phyloP scores from a whole-genome alignment of 1,284 basidiomycete species.

The Cystobasidium sp. region DNA sequence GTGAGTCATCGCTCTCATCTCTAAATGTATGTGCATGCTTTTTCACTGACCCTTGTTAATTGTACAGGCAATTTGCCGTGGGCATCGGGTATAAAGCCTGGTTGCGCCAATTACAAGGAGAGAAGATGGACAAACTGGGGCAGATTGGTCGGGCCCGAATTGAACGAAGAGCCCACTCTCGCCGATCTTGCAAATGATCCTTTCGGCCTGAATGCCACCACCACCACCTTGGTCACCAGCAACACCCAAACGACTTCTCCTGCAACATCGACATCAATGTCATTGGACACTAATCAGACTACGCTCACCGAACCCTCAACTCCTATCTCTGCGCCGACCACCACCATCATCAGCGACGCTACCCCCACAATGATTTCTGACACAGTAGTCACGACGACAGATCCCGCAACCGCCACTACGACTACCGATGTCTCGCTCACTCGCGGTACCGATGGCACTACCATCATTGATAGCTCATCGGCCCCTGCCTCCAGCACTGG shows the following conservation, averaged over 20 bases:
- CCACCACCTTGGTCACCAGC: slow-evolving; percentile 7
- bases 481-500: background rate
- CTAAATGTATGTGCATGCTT: background rate
- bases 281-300: slow-evolving; percentile 28
- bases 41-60: background rate
- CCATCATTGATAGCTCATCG: background rate
- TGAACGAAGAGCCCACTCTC: slow-evolving; percentile 26
- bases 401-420: background rate
- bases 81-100: slow-evolving; percentile 19
- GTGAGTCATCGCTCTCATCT: background rate
- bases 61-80: slow-evolving; percentile 32
- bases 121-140: slow-evolving; percentile 15
- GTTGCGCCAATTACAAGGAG: slow-evolving; percentile 22
- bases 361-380: slow-evolving; percentile 2
- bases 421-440: slow-evolving; percentile 6
- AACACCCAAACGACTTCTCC: background rate
- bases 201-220: slow-evolving; percentile 5
- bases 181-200: slow-evolving; percentile 35
- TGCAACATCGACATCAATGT: slow-evolving; percentile 11
- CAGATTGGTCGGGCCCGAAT: slow-evolving; percentile 27
- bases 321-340: slow-evolving; percentile 5
- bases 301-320: slow-evolving; percentile 8
- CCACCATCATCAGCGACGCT: slow-evolving; percentile 21
- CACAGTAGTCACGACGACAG: background rate
- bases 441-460: slow-evolving; percentile 10